Evolutionary conservation across 1,284 basidiomycete species (phyloP), one percentile per base, ranked within the genome.

Genomic region (Cryptococcus depauperatus): DNA sequence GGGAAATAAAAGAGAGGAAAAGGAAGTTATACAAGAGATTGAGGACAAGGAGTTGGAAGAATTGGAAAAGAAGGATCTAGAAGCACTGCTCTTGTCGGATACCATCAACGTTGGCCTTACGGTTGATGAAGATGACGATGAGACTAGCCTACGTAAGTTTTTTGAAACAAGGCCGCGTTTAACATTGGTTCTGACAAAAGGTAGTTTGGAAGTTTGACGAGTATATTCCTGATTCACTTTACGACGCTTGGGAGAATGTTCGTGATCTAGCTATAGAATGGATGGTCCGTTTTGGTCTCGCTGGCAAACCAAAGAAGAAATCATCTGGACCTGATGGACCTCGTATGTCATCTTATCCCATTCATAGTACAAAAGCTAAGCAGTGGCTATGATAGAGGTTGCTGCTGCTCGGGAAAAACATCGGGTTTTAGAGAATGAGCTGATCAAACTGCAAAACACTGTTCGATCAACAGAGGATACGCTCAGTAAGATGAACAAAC

Each of bases 191-290:
- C 13, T 39, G 28, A 35, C 22, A 25, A 13, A 37, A 29, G 22
- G 13, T 64, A 91, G 89, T 93, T 37, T 87, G 85, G 71, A 79
- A 88, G 48, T 59, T 92, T 25, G 76, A 83, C 37, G 79, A 84
- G 23, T 96, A 96, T 71, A 75, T 98, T 29, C 95, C 93, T 3
- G 90, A 95, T 48, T 74, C 79, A 3, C 56, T 91, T 11, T 68
- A 85, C 35, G 85, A 87, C 0, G 76, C 79, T 48, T 96, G 85
- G 70, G 80, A 90, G 55, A 73, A 76, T 10, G 65, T 85, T 54
- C 82, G 83, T 18, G 77, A 83, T 47, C 70, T 74, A 1, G 47
- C 91, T 4, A 64, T 85, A 29, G 77, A 79, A 6, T 78, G 78
- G 76, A 73, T 96, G 40, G 72, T 78, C 47, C 76, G 73, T 9